Base-by-base conservation (phyloP, 2,329 filamentous ascomycete genomes). In the Macrophomina tecta region DNA sequence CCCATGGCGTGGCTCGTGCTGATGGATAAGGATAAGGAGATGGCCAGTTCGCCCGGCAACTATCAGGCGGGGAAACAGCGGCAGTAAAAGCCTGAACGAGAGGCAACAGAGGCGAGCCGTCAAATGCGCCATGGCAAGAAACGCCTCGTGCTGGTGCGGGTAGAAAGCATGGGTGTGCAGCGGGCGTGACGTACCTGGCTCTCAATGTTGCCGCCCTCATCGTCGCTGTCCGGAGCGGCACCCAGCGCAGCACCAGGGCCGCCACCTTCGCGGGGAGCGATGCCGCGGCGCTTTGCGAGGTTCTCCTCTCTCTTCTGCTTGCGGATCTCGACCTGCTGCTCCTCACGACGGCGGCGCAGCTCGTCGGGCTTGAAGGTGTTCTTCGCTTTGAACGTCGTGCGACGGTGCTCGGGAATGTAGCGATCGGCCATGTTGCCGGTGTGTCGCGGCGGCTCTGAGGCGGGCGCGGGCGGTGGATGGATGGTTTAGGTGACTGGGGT, bases 331-430 rank as follows among this genome's bases (percentile, higher is more conserved):
- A 99, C 95, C 84, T 98, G 95, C 82, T 97, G 94, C 84, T 99
- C 95, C 82, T 99, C 95, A 79, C 95, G 95, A 79, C 95, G 95
- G 77, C 95, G 94, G 80, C 95, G 93, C 72, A 99, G 90, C 85
- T 99, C 95, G 81, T 99, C 95, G 75, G 94, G 94, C 89, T 97
- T 97, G 87, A 99, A 98, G 77, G 93, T 93, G 83, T 92, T 94
- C 88, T 97, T 97, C 66, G 95, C 95, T 91, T 99, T 99, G 90
- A 97, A 99, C 85, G 97, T 94, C 72, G 93, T 97, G 79, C 95
- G 94, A 82, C 95, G 93, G 86, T 99, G 95, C 86, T 99, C 95
- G 81, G 95, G 95, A 78, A 99, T 99, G 86, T 97, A 99, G 78
- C 95, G 92, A 82, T 99, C 95, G 82, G 95, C 91, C 95, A 99